phyloP scores from a whole-genome alignment of 768 basidiomycete species.

The Aureoboletus auriporus region DNA sequence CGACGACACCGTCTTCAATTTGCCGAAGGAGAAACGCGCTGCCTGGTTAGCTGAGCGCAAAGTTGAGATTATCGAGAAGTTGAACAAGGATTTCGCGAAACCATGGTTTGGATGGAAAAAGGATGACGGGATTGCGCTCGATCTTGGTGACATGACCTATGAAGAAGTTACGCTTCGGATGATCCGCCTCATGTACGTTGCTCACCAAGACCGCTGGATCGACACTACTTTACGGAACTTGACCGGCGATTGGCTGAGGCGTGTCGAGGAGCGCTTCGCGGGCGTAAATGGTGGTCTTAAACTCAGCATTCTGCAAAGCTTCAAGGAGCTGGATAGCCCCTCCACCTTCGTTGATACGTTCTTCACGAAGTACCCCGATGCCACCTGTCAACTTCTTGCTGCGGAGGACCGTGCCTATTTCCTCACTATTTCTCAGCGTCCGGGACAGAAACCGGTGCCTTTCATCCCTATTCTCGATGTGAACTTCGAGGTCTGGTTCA shows the following conservation, averaged over 20 bases:
- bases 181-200: slow-evolving; percentile 91
- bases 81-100: slow-evolving; percentile 96
- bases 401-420: slow-evolving; percentile 95
- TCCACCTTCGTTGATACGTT: slow-evolving; percentile 71
- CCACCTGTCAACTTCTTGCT: slow-evolving; percentile 81
- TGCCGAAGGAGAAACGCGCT: slow-evolving; percentile 92
- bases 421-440: slow-evolving; percentile 91
- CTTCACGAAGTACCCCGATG: slow-evolving; percentile 81
- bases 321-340: slow-evolving; percentile 78
- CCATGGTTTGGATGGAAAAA: slow-evolving; percentile 98
- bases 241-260: slow-evolving; percentile 94
- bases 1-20: slow-evolving; percentile 91
- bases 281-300: slow-evolving; percentile 81
- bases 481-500: slow-evolving; percentile 98
- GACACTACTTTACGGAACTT: slow-evolving; percentile 89
- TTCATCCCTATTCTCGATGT: slow-evolving; percentile 96
- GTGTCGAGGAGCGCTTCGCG: slow-evolving; percentile 93
- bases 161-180: slow-evolving; percentile 92
- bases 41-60: slow-evolving; percentile 85
- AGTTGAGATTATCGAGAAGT: slow-evolving; percentile 83
- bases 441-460: slow-evolving; percentile 96
- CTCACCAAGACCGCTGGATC: slow-evolving; percentile 90
- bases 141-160: slow-evolving; percentile 96
- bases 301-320: slow-evolving; percentile 83
- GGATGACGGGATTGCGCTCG: slow-evolving; percentile 76